Conservation (phyloP, 2,329 filamentous ascomycete species). For the Hirsutella rhossiliensis region DNA sequence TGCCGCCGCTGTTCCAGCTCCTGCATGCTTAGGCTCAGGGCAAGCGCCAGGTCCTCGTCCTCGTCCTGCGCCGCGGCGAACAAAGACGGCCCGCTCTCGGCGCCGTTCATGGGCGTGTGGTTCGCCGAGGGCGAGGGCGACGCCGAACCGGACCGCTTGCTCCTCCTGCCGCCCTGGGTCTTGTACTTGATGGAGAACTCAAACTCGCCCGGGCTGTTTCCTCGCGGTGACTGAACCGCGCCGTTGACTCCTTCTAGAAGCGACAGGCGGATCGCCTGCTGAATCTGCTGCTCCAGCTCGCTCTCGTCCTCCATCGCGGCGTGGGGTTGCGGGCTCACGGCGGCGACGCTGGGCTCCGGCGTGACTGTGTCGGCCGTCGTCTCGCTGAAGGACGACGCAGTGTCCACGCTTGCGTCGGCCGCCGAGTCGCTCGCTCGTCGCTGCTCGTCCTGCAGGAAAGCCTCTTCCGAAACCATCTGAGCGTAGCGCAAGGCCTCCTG, state of each 20-base stretch:
- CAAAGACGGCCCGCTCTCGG: constrained; percentile 8
- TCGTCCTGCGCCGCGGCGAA: constrained; percentile 7
- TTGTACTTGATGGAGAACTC: constrained; percentile 40
- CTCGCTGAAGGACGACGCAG: constrained; percentile 28
- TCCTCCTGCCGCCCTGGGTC: constrained; percentile 25
- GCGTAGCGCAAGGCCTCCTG: constrained; percentile 54
- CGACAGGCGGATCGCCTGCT: constrained; percentile 50
- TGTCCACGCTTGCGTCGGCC: constrained; percentile 32
- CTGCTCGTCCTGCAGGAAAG: constrained; percentile 43
- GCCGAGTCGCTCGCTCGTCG: constrained; percentile 40
- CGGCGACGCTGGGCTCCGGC: constrained; percentile 40
- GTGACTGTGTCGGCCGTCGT: constrained; percentile 36
- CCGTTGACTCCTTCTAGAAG: constrained; percentile 44
- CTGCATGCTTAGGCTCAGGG: constrained; percentile 46
- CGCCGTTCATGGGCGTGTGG: constrained; percentile 20
- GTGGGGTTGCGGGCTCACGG: constrained; percentile 19
- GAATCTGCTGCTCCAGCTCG: constrained; percentile 49
- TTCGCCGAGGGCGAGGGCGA: constrained; percentile 23
- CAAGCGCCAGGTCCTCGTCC: constrained; percentile 49
- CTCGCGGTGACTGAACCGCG: constrained; percentile 29
- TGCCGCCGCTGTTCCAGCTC: constrained; percentile 28
- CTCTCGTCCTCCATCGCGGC: constrained; percentile 26
- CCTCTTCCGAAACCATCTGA: constrained; percentile 53
- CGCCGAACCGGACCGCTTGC: constrained; percentile 17
- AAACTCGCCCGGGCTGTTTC: constrained; percentile 33